A percentile compares a stretch with the other conserved stretches of the same genome.
phyloP scores from a whole-genome alignment of 2,329 filamentous ascomycete genomes.

The Xylariales sp. region DNA sequence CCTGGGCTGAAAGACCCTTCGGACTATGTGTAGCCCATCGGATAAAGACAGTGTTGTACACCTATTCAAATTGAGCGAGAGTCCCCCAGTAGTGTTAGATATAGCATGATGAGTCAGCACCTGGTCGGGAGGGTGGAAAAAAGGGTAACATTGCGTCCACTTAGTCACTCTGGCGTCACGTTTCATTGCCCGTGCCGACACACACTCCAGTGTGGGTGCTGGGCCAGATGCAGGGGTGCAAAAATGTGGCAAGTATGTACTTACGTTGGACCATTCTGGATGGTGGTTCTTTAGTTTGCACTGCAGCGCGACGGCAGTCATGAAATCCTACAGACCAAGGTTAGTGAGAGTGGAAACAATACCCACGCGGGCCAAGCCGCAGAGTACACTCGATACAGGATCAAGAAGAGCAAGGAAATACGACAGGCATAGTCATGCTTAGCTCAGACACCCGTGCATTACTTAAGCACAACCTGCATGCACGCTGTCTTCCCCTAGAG shows the following conservation, averaged over 20 bases:
- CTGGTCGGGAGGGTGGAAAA: background rate
- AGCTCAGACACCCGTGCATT: too few species aligned
- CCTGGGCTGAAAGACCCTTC: conserved; percentile 59
- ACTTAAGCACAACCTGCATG: too few species aligned
- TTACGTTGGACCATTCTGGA: conserved; percentile 72
- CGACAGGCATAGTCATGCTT: too few species aligned
- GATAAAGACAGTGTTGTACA: conserved; percentile 67
- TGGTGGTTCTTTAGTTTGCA: conserved; percentile 68
- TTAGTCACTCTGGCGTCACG: too few species aligned
- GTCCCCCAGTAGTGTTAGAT: background rate
- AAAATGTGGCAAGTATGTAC: conserved; percentile 15
- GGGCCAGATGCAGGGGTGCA: background rate
- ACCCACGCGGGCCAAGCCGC: too few species aligned
- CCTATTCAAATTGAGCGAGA: conserved; percentile 31
- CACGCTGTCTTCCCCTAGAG: too few species aligned
- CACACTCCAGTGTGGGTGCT: background rate
- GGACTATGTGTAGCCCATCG: conserved; percentile 72
- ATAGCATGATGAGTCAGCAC: conserved; percentile 3
- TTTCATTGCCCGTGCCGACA: too few species aligned
- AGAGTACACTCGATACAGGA: too few species aligned
- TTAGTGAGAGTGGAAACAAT: too few species aligned
- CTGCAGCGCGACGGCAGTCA: conserved; percentile 66
- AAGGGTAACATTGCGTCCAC: too few species aligned
- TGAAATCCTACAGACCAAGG: conserved; percentile 57
- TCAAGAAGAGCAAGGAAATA: too few species aligned